Conservation (phyloP, 108 stramenopile species). For the Cylindrotheca closterium region DNA sequence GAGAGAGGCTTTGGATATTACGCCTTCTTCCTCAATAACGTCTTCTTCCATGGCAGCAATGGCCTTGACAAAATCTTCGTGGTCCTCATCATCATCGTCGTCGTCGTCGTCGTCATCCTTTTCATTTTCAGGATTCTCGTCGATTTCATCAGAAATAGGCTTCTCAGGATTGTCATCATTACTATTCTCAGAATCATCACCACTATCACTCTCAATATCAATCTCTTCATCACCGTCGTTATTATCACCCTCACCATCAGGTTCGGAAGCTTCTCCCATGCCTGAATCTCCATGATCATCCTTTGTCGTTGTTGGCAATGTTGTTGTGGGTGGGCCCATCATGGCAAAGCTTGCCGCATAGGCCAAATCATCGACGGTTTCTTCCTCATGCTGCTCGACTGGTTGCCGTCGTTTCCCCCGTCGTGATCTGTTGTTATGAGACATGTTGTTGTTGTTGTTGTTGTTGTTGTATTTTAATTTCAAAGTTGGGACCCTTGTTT, state of each 20-base stretch:
- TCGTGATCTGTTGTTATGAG: neutral
- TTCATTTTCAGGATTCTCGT: conserved; percentile 8
- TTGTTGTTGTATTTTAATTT: too few relatives aligned
- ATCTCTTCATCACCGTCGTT: neutral
- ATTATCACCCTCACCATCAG: neutral
- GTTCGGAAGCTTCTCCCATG: neutral
- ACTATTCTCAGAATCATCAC: neutral
- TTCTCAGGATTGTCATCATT: neutral
- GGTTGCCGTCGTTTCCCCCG: neutral
- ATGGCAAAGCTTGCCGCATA: conserved; percentile 53
- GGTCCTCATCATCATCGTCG: conserved; percentile 7
- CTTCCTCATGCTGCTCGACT: conserved; percentile 16
- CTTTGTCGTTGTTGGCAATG: neutral
- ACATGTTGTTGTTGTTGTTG: neutral
- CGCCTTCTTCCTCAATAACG: conserved; percentile 18
- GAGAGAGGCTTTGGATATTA: conserved; percentile 12
- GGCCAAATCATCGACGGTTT: conserved; percentile 57
- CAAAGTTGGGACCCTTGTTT: too few relatives aligned
- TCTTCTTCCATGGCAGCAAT: conserved; percentile 47
- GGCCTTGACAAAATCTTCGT: conserved; percentile 39
- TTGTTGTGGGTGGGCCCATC: conserved; percentile 1
- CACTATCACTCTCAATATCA: neutral
- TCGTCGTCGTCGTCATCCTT: conserved; percentile 9
- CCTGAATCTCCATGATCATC: too few relatives aligned
- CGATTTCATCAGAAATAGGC: conserved; percentile 27